Base-by-base conservation (phyloP, 805 yeast genomes). In the Suhomyces canberraensis region DNA sequence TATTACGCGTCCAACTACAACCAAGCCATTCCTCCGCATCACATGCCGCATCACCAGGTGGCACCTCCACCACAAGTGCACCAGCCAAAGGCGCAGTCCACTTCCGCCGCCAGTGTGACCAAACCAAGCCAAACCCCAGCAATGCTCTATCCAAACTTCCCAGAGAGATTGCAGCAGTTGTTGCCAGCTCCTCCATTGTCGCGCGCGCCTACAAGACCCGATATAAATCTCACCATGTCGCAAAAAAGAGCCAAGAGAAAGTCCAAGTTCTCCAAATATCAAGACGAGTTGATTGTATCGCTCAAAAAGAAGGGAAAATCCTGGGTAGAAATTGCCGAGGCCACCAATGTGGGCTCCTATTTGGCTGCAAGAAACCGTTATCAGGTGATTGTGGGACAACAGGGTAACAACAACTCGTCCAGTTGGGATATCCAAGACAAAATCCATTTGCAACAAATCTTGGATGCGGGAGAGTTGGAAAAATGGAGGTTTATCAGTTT, bases 321-420 rank as follows among this genome's bases (percentile, higher is more conserved):
- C 1, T 84, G 93, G 91, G 78, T 75, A 4, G 87, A 82, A 42
- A 84, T 84, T 31, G 88, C 90, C 0, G 77, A 78, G 36, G 60
- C 66, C 3, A 74, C 86, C 2, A 71, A 74, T 3, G 82, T 83
- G 19, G 84, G 80, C 7, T 74, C 80, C 28, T 79, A 76, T 41
- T 60, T 84, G 26, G 87, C 91, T 0, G 91, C 90, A 0, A 61
- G 91, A 39, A 84, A 84, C 52, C 61, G 91, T 40, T 84, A 84
- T 49, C 91, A 84, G 57, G 91, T 84, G 3, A 69, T 84, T 32
- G 82, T 84, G 45, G 93, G 93, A 4, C 91, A 84, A 53, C 91
- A 84, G 50, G 91, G 91, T 3, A 65, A 65, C 42, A 83, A 84
- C 22, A 84, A 84, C 9, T 71, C 79, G 1, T 73, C 78, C 16